Evolutionary conservation across 306 rosid species (phyloP).

Genomic region (Sindora glabra): DNA sequence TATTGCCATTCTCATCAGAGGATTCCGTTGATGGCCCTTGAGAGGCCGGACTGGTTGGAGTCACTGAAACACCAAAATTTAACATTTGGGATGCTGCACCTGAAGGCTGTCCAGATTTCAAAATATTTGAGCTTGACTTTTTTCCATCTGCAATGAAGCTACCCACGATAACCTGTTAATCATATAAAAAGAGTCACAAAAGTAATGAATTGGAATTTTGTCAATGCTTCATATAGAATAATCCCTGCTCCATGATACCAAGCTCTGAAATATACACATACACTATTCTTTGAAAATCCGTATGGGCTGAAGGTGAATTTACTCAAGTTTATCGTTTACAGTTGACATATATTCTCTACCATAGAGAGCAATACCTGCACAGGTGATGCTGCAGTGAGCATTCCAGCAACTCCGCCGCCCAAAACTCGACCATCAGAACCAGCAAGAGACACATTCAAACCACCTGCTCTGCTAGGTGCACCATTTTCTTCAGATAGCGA

Average conservation of each 20-base stretch:
- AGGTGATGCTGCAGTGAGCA: conserved; percentile 54
- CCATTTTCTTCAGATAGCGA: conserved; percentile 36
- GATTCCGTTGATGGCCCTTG: conserved; percentile 63
- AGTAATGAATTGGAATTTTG: background rate
- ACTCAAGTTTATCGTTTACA: background rate
- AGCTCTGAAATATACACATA: background rate
- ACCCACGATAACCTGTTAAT: conserved; percentile 62
- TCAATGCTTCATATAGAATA: background rate
- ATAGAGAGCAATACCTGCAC: conserved; percentile 56
- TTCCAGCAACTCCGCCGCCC: conserved; percentile 74
- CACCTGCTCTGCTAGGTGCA: conserved; percentile 29
- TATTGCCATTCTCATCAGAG: conserved; percentile 53
- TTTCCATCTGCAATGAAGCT: conserved; percentile 55
- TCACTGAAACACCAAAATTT: conserved; percentile 40
- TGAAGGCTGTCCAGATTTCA: conserved; percentile 41
- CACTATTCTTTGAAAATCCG: background rate
- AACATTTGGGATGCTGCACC: conserved; percentile 40
- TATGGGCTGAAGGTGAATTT: background rate
- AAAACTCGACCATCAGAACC: conserved; percentile 57
- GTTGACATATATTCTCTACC: background rate
- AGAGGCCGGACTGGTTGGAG: conserved; percentile 49
- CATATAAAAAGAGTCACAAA: conserved; percentile 8
- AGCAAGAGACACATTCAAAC: conserved; percentile 47
- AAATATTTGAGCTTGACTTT: conserved; percentile 32
- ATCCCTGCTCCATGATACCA: background rate